A percentile compares a stretch with the other conserved stretches of the same genome.
These are phyloP conservation scores for Trichosporon sp. DNA, from an alignment of 1,284 basidiomycete genomes.

Conservation along the genomic window DNA sequence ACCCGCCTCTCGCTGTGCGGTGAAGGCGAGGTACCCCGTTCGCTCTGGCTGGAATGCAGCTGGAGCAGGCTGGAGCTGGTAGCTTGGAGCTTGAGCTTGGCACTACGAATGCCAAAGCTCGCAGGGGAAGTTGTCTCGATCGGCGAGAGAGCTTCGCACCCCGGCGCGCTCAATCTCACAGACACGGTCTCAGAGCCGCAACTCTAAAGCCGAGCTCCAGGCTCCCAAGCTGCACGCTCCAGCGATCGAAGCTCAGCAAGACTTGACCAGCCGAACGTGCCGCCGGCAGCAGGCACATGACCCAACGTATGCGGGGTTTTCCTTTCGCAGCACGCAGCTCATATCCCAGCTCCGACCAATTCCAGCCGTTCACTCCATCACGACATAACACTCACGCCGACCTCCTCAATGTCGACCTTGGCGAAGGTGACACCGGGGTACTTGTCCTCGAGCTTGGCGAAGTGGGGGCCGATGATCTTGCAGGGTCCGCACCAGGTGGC, in stretches of 20 bases:
- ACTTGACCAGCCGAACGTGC: background rate
- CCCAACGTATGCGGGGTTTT: too few relatives aligned
- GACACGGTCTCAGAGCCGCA: too few relatives aligned
- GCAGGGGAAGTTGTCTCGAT: background rate
- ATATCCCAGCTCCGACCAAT: background rate
- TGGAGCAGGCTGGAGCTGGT: background rate
- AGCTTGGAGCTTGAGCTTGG: background rate
- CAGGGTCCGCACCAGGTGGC: constrained; percentile 67
- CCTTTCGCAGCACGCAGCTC: background rate
- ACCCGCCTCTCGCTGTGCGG: too few relatives aligned
- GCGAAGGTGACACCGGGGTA: constrained; percentile 67
- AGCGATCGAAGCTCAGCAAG: background rate
- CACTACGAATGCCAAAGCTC: background rate
- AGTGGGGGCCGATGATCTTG: constrained; percentile 74
- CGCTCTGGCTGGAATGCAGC: background rate
- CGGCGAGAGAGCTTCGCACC: background rate
- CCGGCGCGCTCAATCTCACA: background rate
- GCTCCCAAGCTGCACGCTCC: background rate
- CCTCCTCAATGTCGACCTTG: constrained; percentile 78
- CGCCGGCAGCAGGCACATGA: background rate
- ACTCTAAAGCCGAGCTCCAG: too few relatives aligned
- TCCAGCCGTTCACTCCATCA: background rate
- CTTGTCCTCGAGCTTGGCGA: constrained; percentile 66
- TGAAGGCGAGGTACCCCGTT: background rate
- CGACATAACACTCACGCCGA: constrained; percentile 36